Base-by-base conservation (phyloP, 2,329 filamentous ascomycete species). In the Paradendryphiella salina region DNA sequence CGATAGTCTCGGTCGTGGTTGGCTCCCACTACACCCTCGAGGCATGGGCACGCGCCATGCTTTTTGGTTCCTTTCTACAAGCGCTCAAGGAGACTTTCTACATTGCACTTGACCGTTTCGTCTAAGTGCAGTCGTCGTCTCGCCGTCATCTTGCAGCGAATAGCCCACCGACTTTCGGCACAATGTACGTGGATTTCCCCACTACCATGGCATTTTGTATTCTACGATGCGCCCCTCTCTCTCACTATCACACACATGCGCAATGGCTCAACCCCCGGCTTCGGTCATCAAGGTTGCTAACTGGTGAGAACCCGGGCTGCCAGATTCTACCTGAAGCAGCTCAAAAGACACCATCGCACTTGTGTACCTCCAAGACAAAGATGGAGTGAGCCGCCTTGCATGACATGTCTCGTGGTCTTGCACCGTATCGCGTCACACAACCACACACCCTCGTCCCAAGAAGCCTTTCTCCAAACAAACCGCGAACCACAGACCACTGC, bases 11-110 rank as follows among this genome's bases (percentile, higher is more conserved):
- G 15, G 32, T 17, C 15, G 32, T 44, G 40, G 32, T 46, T 46
- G 43, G 43, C 26, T 46, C 43, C 43, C 34, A 46, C 34, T 38
- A 46, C 34, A 38, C 43, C 43, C 26, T 38, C 17, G 13, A 32
- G 11, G 23, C 20, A 35, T 15, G 23, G 14, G 5, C 2, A 21
- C 14, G 18, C 23, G 18, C n/a, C 7, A 6, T 45, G 34, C 17
- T 33, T 42, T 33, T 23, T 32, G 29, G 18, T 23, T 36, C n/a
- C 29, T 33, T 17, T 33, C 21, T 35, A 32, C 41, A 28, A 21
- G 32, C 31, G 21, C 13, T 14, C 11, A 14, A 29, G 28, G 18
- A 20, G n/a, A 44, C 18, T 36, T 36, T 13, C 32, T 15, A 36
- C 34, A 36, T 20, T 21, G 34, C 17, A 36, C 34, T 20, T 36